Base-by-base conservation (phyloP, 805 yeast species). In the Kazachstania taianensis region DNA sequence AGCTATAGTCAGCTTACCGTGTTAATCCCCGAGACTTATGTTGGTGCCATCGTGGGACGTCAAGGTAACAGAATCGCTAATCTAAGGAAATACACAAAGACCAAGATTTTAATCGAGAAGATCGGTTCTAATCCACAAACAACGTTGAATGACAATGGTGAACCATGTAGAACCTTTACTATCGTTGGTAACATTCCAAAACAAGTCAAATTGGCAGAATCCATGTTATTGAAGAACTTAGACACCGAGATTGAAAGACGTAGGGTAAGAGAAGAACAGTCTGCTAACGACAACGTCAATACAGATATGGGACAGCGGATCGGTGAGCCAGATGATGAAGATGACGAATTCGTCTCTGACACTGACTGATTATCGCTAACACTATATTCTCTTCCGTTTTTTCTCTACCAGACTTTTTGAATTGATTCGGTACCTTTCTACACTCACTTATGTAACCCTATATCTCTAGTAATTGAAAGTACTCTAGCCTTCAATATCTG, bases 31-130 rank as follows among this genome's bases (percentile, higher is more conserved):
- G 78, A 80, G 45, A 83, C 77, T 41, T 76, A 77, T 63, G 94
- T 86, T 30, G 96, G 96, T 29, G 89, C 94, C 34, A 67, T 86
- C 37, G 83, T 86, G 48, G 96, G 96, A 41, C 79, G 80, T 46
- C 76, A 78, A 44, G 95, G 95, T 27, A 65, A 82, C 20, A 73
- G 94, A 61, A 84, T 86, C 46, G 92, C 81, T 57, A 94, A 86
- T 42, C 79, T 86, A 34, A 72, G 95, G 48, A 75, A 80, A 48
- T 69, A 69, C 24, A 73, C 86, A 33, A 87, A 86, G 28, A 86
- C 94, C 27, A 72, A 75, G 28, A 83, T 86, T 53, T 73, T 77
- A 5, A 82, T 86, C 45, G 75, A 79, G 38, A 82, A 78, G 48
- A n/a, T n/a, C n/a, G n/a, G n/a, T n/a, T n/a, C n/a, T n/a, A n/a